Evolutionary conservation across 345 rosid genomes (phyloP).

Genomic region (Sapria himalayana): DNA sequence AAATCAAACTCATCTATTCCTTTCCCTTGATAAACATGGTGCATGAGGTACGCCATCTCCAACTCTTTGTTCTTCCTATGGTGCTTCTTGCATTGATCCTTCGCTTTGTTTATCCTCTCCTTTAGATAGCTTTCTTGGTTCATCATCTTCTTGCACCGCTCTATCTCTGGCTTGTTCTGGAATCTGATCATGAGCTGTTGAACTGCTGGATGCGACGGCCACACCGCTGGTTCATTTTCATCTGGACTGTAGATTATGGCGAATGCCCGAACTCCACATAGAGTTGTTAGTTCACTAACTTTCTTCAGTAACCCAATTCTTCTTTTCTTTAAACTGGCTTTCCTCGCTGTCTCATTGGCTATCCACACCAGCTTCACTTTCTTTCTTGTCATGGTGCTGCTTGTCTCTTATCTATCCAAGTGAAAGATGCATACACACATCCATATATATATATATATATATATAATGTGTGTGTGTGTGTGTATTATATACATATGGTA

Average conservation of each 20-base stretch:
- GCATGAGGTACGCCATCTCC: conserved; percentile 11
- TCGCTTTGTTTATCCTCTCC: conserved; percentile 9
- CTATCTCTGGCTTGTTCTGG: conserved; percentile 11
- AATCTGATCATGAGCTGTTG: conserved; percentile 7
- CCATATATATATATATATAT: too few relatives aligned
- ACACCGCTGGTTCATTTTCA: conserved; percentile 15
- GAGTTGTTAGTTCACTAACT: conserved; percentile 20
- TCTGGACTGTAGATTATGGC: conserved; percentile 17
- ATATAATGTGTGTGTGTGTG: background rate
- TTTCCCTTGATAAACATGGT: conserved; percentile 5
- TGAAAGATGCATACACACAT: too few relatives aligned
- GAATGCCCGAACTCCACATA: conserved; percentile 20
- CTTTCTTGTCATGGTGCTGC: conserved; percentile 21
- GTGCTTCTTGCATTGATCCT: conserved; percentile 9
- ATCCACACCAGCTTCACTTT: conserved; percentile 24
- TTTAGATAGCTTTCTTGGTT: conserved; percentile 16
- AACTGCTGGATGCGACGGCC: conserved; percentile 14
- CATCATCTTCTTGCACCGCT: conserved; percentile 13
- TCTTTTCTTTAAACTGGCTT: conserved; percentile 27
- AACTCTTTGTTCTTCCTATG: conserved; percentile 7
- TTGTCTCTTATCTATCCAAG: conserved; percentile 1
- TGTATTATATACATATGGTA: background rate
- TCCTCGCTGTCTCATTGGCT: conserved; percentile 16
- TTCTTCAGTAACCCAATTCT: conserved; percentile 23
- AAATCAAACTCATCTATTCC: background rate